Evolutionary conservation across 805 yeast genomes (phyloP).

Genomic region (Lachancea meyersii): DNA sequence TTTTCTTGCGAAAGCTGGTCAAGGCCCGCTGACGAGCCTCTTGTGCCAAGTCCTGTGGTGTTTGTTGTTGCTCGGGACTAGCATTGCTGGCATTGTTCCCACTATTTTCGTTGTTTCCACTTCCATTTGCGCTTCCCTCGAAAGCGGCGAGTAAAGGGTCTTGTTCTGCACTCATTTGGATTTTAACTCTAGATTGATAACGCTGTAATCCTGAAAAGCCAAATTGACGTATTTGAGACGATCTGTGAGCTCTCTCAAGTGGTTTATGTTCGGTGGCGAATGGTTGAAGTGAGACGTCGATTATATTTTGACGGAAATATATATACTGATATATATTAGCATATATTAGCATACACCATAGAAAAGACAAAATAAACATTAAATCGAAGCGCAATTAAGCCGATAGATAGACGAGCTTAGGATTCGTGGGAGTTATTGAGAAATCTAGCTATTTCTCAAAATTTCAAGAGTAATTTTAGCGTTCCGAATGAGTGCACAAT

Average conservation of each 20-base stretch:
- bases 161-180: constrained; percentile 51
- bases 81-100: constrained; percentile 22
- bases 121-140: constrained; percentile 12
- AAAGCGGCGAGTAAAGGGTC: constrained; percentile 76
- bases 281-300: not conserved
- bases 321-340: too few relatives aligned
- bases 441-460: too few relatives aligned
- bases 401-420: too few relatives aligned
- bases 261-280: constrained; percentile 4
- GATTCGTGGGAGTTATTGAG: too few relatives aligned
- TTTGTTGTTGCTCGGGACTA: constrained; percentile 14
- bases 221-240: not conserved
- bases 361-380: too few relatives aligned
- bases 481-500: too few relatives aligned
- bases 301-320: not conserved
- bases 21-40: constrained; percentile 64
- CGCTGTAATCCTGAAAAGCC: not conserved
- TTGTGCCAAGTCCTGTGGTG: constrained; percentile 43
- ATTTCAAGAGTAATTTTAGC: too few relatives aligned
- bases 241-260: not conserved
- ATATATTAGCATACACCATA: too few relatives aligned
- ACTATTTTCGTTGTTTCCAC: constrained; percentile 9
- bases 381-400: too few relatives aligned
- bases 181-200: not conserved
- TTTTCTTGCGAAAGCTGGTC: constrained; percentile 70